Conservation (phyloP, 1,284 basidiomycete species). For the Porodaedalea pini region DNA sequence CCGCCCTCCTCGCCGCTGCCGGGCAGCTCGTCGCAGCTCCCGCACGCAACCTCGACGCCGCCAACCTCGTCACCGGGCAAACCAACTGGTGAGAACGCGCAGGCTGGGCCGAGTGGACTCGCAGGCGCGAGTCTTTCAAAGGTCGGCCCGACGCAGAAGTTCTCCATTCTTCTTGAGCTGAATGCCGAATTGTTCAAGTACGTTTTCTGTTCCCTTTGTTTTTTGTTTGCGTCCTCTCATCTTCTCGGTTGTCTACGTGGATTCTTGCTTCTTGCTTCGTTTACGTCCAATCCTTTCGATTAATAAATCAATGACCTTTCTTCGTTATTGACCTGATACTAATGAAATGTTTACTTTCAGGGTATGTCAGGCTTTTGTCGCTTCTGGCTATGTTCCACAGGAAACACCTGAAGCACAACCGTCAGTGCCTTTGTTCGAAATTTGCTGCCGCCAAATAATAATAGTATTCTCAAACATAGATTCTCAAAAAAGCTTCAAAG, state of each 20-base stretch:
- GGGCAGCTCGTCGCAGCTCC: constrained; percentile 5
- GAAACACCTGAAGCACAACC: constrained; percentile 52
- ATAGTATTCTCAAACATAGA: neutral
- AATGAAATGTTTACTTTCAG: constrained; percentile 30
- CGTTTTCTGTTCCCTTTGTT: constrained; percentile 24
- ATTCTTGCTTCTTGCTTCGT: neutral
- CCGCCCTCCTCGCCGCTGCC: neutral
- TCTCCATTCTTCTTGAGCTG: constrained; percentile 55
- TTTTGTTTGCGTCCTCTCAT: constrained; percentile 16
- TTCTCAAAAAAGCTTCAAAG: constrained; percentile 44
- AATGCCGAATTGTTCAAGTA: constrained; percentile 66
- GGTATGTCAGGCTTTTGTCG: constrained; percentile 54
- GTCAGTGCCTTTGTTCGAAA: constrained; percentile 40
- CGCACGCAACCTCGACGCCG: neutral
- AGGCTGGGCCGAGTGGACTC: constrained; percentile 10
- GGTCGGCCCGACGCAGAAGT: constrained; percentile 35
- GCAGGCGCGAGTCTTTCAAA: neutral
- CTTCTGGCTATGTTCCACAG: constrained; percentile 40
- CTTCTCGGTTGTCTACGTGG: neutral
- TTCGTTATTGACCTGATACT: neutral
- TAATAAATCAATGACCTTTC: neutral
- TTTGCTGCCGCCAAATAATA: neutral
- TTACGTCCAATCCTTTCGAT: neutral
- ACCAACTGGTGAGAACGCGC: neutral
- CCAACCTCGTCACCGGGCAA: constrained; percentile 5